Evolutionary conservation across 345 rosid species (phyloP).

Genomic region (Alliaria petiolata): DNA sequence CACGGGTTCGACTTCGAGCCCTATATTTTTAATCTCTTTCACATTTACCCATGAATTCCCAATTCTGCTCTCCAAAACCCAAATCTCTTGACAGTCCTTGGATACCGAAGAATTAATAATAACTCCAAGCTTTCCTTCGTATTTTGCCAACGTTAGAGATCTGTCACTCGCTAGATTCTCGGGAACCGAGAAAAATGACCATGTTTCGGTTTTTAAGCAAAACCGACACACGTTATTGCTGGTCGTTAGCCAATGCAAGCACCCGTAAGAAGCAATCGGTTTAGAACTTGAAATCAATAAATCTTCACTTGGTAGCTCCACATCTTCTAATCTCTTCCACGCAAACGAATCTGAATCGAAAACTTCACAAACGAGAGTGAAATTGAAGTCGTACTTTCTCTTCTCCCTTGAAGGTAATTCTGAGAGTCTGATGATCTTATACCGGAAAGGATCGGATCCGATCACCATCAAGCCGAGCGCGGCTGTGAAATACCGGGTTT

Average conservation of each 20-base stretch:
- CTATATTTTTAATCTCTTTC: neutral
- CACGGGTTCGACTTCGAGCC: neutral
- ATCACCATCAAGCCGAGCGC: neutral
- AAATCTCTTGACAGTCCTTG: neutral
- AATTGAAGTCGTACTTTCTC: neutral
- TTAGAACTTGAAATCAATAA: neutral
- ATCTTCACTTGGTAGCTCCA: neutral
- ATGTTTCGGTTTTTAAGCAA: slow-evolving; percentile 5
- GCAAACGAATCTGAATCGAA: neutral
- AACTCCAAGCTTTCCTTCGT: neutral
- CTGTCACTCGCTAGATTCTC: neutral
- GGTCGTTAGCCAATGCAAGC: slow-evolving; percentile 7
- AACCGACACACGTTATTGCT: slow-evolving; percentile 5
- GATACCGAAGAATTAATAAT: neutral
- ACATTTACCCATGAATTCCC: neutral
- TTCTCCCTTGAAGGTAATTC: neutral
- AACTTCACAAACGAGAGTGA: neutral
- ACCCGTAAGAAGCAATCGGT: neutral
- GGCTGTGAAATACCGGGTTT: neutral
- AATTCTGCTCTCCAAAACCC: no score
- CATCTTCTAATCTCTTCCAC: slow-evolving; percentile 8
- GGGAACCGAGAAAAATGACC: neutral
- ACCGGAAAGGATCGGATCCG: neutral
- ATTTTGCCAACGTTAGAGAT: neutral
- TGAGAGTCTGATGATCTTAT: slow-evolving; percentile 16